Base-by-base conservation (phyloP, 768 basidiomycete species). In the Cyclocybe aegerita region DNA sequence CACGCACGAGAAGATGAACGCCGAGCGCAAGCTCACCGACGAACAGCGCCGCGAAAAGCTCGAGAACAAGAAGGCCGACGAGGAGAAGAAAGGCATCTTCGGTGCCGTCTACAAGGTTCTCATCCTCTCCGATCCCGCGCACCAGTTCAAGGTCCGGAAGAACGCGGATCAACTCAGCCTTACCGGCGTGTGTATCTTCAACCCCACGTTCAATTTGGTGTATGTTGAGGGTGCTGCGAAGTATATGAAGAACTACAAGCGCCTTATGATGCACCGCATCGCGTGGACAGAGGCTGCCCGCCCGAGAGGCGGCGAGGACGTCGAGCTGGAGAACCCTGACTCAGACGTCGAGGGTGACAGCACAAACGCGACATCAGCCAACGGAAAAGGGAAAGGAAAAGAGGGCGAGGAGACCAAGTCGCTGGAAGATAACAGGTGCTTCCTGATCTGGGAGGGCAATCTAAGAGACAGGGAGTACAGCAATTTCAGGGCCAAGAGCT, bases 61-160 rank as follows among this genome's bases (percentile, higher is more conserved):
- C 11, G 94, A 97, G 66, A 76, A 68, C 50, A 92, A 95, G 77
- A 93, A 93, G 70, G 62, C 73, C 7, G 90, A 92, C 47, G 90
- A 94, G 60, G 96, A 98, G 66, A 83, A 88, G 71, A 91, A 84
- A 65, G 97, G 77, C 17, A 85, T 83, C 29, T 81, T 73, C 53
- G 95, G 86, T 8, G 89, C 90, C 16, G 88, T 92, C 4, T 99
- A 90, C 82, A 97, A 93, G 72, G 78, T 99, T 58, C 88, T 88
- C 65, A 87, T 81, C 48, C 82, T 99, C 40, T 79, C 85, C n/a
- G 94, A 98, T 65, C 93, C 89, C 1, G 78, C 90, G 9, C 97
- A 99, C 60, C 86, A 90, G 53, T 98, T 93, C 78, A 99, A 98
- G 74, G 90, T 98, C 46, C 85, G 90, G 51, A 94, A 91, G 76